These are phyloP conservation scores for Meira miltonrushii DNA, from an alignment of 1,284 basidiomycete genomes.

Conservation along the genomic window DNA sequence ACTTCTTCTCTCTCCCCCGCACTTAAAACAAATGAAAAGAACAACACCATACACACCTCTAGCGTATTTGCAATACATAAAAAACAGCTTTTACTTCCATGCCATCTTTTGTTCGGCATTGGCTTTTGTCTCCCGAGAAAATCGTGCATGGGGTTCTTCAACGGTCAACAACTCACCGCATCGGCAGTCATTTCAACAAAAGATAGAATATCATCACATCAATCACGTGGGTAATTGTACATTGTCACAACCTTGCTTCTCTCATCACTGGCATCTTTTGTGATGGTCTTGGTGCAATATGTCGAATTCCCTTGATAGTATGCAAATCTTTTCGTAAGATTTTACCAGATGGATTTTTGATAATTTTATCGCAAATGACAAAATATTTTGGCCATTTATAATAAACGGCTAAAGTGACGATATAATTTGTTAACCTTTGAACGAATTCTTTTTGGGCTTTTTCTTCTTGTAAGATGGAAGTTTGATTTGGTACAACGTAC, in stretches of 20 bases:
- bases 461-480: slow-evolving; percentile 20
- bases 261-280: too few species aligned
- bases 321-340: slow-evolving; percentile 4
- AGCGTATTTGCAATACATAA: background rate
- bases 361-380: slow-evolving; percentile 6
- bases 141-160: too few species aligned
- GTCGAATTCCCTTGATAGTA: background rate
- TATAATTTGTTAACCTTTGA: slow-evolving; percentile 6
- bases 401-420: background rate
- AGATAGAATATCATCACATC: too few species aligned
- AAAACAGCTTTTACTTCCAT: background rate
- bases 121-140: too few species aligned
- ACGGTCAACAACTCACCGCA: too few species aligned
- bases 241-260: too few species aligned
- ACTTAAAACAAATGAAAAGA: too few species aligned
- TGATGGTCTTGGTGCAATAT: background rate
- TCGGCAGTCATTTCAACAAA: too few species aligned
- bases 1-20: too few species aligned
- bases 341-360: slow-evolving; percentile 15
- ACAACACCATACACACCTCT: too few species aligned
- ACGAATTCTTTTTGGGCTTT: slow-evolving; percentile 3
- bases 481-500: slow-evolving; percentile 43
- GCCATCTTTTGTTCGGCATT: background rate
- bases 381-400: slow-evolving; percentile 12
- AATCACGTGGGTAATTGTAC: too few species aligned